Evolutionary conservation across 2,329 filamentous ascomycete genomes (phyloP).

Genomic region (Xylaria sp.): DNA sequence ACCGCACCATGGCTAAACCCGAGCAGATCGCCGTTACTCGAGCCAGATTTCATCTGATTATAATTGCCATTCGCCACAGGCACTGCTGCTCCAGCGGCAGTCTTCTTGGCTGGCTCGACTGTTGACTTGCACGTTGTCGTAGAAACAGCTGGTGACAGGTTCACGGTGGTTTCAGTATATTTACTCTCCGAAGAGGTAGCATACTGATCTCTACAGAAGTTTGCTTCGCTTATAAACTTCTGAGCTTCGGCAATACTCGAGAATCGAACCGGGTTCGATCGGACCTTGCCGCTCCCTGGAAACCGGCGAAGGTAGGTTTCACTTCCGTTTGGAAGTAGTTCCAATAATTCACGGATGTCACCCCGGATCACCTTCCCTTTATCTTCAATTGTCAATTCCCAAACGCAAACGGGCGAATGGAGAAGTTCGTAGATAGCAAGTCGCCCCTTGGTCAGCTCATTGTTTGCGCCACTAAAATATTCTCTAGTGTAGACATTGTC

Average conservation of each 20-base stretch:
- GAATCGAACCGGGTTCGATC: slow-evolving; percentile 28
- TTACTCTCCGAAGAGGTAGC: neutral
- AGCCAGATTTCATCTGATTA: neutral
- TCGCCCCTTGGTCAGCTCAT: slow-evolving; percentile 10
- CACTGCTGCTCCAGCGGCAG: too few relatives aligned
- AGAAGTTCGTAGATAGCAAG: slow-evolving; percentile 36
- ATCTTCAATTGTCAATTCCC: slow-evolving; percentile 32
- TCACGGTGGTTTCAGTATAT: neutral
- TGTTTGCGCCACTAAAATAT: neutral
- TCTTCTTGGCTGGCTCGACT: neutral
- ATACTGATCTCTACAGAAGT: slow-evolving; percentile 11
- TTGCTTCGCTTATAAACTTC: slow-evolving; percentile 20
- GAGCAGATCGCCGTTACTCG: slow-evolving; percentile 19
- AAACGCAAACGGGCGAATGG: slow-evolving; percentile 27
- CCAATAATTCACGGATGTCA: slow-evolving; percentile 38
- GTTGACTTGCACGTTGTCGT: neutral
- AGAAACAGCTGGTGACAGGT: slow-evolving; percentile 8
- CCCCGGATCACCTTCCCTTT: slow-evolving; percentile 29
- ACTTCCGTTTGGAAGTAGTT: slow-evolving; percentile 25
- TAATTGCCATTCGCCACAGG: neutral
- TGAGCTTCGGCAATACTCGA: slow-evolving; percentile 23
- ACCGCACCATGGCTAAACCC: slow-evolving; percentile 15
- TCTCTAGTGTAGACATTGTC: slow-evolving; percentile 17
- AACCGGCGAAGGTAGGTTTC: slow-evolving; percentile 30
- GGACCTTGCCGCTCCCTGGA: slow-evolving; percentile 8